Conservation (phyloP, 83 land plant species). For the Isoetes engelmannii region DNA sequence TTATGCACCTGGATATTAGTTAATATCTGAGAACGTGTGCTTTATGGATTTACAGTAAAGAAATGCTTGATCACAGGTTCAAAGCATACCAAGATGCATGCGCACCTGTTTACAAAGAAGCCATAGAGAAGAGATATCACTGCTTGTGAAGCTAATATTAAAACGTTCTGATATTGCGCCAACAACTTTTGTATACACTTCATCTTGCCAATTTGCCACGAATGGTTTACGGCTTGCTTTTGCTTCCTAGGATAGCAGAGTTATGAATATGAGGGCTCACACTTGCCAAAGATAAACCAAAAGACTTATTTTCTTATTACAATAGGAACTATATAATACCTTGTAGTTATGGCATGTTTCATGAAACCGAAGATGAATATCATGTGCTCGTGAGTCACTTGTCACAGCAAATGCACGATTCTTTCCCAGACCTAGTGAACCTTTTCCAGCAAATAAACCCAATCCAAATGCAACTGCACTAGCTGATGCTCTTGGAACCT, state of each 20-base stretch:
- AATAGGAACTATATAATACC: constrained; percentile 26
- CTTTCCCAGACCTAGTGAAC: constrained; percentile 63
- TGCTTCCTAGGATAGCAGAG: constrained; percentile 39
- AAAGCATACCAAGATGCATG: no score
- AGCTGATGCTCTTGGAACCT: constrained; percentile 85
- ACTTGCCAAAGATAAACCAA: neutral
- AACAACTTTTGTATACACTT: constrained; percentile 49
- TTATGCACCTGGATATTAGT: no score
- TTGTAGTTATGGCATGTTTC: constrained; percentile 79
- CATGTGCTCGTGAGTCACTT: constrained; percentile 77
- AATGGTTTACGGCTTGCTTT: constrained; percentile 56
- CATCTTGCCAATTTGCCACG: constrained; percentile 52
- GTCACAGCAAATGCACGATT: constrained; percentile 79
- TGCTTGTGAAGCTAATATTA: constrained; percentile 46
- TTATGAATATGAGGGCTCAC: neutral
- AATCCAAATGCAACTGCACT: constrained; percentile 97
- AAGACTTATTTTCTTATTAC: neutral
- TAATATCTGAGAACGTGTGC: no score
- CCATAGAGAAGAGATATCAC: constrained; percentile 65
- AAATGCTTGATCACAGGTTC: no score
- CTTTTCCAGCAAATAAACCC: constrained; percentile 68
- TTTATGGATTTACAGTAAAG: no score
- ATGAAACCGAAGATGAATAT: constrained; percentile 68
- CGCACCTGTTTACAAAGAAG: constrained; percentile 76
- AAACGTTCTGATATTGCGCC: constrained; percentile 36